These are phyloP conservation scores for Ampelocalamus luodianensis DNA, from an alignment of 176 grass and related monocot genomes.

Conservation along the genomic window DNA sequence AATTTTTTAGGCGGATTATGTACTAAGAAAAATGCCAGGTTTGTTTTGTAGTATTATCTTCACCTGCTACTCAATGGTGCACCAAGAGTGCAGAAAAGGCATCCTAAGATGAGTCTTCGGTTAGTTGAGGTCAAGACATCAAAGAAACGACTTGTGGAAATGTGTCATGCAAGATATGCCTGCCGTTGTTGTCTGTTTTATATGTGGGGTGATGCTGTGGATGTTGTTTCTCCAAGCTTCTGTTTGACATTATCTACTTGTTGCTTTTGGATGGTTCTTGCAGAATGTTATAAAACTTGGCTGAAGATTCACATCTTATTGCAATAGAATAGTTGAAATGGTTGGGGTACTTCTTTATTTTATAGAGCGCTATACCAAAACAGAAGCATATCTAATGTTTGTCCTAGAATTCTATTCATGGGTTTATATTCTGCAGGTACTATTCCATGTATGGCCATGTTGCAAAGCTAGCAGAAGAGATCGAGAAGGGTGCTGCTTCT, in stretches of 20 bases:
- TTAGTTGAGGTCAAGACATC: neutral
- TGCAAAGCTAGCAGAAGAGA: conserved; percentile 73
- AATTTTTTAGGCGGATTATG: no score
- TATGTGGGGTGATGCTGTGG: neutral
- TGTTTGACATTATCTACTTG: neutral
- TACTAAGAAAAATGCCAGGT: no score
- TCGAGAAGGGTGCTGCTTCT: conserved; percentile 62
- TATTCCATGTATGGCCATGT: conserved; percentile 90
- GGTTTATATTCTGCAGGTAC: conserved; percentile 48
- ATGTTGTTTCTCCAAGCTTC: neutral
- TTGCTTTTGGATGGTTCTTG: neutral
- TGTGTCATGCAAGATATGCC: neutral
- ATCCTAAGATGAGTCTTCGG: neutral
- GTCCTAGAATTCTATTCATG: neutral
- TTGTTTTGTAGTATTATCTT: neutral
- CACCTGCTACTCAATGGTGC: neutral
- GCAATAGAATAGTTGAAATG: neutral
- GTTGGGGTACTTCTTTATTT: neutral
- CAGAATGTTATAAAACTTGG: neutral
- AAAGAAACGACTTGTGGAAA: neutral
- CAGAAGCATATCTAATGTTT: neutral
- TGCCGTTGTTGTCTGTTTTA: neutral
- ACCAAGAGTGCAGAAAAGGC: neutral
- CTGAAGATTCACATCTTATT: neutral
- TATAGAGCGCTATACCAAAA: neutral